Evolutionary conservation across 371 early-diverging fungal species (phyloP).

Genomic region (Capillidium heterosporum): DNA sequence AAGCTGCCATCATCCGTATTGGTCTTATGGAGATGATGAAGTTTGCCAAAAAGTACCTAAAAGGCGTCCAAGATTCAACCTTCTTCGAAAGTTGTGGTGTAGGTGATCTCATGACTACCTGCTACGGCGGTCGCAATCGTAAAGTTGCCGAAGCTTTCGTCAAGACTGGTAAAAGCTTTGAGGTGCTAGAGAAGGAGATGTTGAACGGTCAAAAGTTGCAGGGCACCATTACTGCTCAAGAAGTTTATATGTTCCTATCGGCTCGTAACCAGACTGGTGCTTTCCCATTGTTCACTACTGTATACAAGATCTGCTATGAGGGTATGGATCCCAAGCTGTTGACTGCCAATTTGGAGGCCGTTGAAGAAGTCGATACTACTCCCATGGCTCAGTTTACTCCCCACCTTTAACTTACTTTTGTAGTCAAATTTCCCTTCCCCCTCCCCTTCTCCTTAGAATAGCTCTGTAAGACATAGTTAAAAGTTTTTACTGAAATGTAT

Average conservation of each 20-base stretch:
- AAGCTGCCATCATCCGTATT: slow-evolving; percentile 91
- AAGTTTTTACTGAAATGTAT: too few species aligned
- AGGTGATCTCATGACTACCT: slow-evolving; percentile 88
- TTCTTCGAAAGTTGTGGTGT: slow-evolving; percentile 95
- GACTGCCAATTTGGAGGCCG: background rate
- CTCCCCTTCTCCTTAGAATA: too few species aligned
- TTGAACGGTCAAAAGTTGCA: slow-evolving; percentile 97
- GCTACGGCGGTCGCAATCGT: slow-evolving; percentile 93
- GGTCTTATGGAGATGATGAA: slow-evolving; percentile 93
- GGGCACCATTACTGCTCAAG: slow-evolving; percentile 83
- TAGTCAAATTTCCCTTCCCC: background rate
- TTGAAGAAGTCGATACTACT: background rate
- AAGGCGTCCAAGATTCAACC: slow-evolving; percentile 61
- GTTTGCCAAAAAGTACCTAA: slow-evolving; percentile 67
- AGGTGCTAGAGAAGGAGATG: slow-evolving; percentile 71
- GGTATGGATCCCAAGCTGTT: slow-evolving; percentile 4
- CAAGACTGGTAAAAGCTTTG: slow-evolving; percentile 72
- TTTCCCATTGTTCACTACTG: slow-evolving; percentile 75
- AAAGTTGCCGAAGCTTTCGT: slow-evolving; percentile 84
- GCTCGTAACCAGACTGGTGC: slow-evolving; percentile 36
- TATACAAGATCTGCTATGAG: slow-evolving; percentile 79
- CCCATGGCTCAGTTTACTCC: background rate
- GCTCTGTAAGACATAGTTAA: too few species aligned
- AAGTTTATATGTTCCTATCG: slow-evolving; percentile 65
- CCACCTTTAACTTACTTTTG: background rate